Evolutionary conservation across 805 yeast genomes (phyloP).

Genomic region (Wickerhamiella australiensis): DNA sequence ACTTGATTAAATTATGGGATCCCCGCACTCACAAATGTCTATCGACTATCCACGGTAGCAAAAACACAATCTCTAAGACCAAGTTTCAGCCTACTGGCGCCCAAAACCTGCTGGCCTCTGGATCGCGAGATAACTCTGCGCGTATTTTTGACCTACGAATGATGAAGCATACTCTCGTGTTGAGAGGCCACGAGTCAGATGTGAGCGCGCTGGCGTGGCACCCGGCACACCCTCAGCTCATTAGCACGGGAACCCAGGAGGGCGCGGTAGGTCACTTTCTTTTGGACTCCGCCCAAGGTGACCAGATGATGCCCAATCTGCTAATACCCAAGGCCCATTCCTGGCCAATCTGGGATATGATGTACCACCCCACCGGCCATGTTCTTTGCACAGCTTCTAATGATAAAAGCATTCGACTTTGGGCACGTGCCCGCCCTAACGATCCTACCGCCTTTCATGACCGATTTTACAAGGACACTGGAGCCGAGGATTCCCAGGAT

Average conservation of each 20-base stretch:
- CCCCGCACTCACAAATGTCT: conserved; percentile 64
- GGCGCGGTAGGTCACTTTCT: conserved; percentile 75
- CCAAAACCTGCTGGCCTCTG: conserved; percentile 61
- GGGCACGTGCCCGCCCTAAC: conserved; percentile 87
- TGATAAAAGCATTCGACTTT: conserved; percentile 82
- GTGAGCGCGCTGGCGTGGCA: conserved; percentile 85
- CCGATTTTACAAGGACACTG: conserved; percentile 45
- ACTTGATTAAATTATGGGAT: conserved; percentile 88
- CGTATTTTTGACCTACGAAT: conserved; percentile 78
- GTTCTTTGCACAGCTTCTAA: conserved; percentile 84
- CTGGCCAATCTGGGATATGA: conserved; percentile 77
- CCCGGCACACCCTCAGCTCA: conserved; percentile 66
- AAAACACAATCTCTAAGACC: conserved; percentile 83
- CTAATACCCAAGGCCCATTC: conserved; percentile 86
- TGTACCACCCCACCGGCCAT: conserved; percentile 92
- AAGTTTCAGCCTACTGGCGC: conserved; percentile 77
- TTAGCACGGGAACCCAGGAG: conserved; percentile 79
- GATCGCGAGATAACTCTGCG: conserved; percentile 79
- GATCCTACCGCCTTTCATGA: conserved; percentile 76
- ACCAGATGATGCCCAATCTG: conserved; percentile 27
- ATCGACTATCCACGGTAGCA: conserved; percentile 77
- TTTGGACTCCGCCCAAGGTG: conserved; percentile 35
- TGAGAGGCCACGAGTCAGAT: conserved; percentile 74
- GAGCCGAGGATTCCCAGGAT: conserved; percentile 33
- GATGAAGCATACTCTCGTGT: conserved; percentile 61